Evolutionary conservation across 495 filamentous ascomycete species (phyloP).

Genomic region (Letharia lupina): DNA sequence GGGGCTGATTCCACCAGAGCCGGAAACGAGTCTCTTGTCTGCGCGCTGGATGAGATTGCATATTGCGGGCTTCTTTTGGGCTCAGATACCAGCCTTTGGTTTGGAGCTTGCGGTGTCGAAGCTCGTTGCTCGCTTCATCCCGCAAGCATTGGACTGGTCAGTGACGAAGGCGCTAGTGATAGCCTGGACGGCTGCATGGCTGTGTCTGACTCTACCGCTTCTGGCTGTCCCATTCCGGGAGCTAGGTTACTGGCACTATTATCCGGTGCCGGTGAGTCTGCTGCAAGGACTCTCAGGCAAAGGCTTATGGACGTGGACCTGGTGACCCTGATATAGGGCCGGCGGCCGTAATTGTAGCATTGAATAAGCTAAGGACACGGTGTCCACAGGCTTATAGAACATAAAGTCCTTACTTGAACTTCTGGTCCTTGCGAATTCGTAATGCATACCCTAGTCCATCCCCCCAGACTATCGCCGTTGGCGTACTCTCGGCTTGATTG

Average conservation of each 20-base stretch:
- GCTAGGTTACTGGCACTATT: slow-evolving; percentile 21
- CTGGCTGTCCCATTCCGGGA: slow-evolving; percentile 23
- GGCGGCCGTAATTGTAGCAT: not conserved
- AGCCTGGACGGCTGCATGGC: slow-evolving; percentile 18
- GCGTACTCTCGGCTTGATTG: not conserved
- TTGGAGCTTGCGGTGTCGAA: slow-evolving; percentile 15
- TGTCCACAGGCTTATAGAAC: not conserved
- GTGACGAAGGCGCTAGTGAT: slow-evolving; percentile 7
- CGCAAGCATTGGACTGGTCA: not conserved
- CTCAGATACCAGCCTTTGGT: slow-evolving; percentile 21
- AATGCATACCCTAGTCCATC: not conserved
- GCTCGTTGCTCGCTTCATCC: not conserved
- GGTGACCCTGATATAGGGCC: not conserved
- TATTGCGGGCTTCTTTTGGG: slow-evolving; percentile 24
- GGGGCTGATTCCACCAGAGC: slow-evolving; percentile 24
- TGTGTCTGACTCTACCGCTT: slow-evolving; percentile 21
- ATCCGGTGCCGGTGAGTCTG: slow-evolving; percentile 18
- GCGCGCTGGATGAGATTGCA: slow-evolving; percentile 21
- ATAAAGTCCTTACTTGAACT: not conserved
- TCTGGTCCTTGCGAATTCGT: too few species aligned
- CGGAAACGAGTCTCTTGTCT: not conserved
- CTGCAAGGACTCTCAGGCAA: slow-evolving; percentile 13
- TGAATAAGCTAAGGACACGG: not conserved
- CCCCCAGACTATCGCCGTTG: not conserved
- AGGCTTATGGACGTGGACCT: slow-evolving; percentile 17